These are phyloP conservation scores for Agapanthus africanus DNA, from an alignment of 106 monocot species.

Conservation along the genomic window DNA sequence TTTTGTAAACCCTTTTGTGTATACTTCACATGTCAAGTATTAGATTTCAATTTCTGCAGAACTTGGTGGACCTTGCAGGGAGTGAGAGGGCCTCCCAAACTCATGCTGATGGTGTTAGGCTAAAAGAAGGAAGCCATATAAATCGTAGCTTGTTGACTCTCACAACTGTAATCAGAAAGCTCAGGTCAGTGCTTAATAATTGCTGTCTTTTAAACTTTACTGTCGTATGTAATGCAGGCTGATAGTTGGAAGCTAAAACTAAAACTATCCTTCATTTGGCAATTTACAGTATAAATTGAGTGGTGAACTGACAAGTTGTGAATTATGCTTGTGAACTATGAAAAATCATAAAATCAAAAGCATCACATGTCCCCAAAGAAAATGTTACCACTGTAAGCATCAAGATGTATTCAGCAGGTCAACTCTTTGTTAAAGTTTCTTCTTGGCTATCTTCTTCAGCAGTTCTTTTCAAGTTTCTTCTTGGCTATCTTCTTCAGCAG, in stretches of 20 bases:
- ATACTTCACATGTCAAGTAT: background rate
- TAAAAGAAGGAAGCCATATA: constrained; percentile 98
- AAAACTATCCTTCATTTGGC: background rate
- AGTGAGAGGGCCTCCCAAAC: constrained; percentile 94
- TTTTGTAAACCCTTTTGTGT: background rate
- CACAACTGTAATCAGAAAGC: constrained; percentile 94
- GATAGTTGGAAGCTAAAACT: background rate
- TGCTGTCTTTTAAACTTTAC: too few relatives aligned
- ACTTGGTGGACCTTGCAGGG: constrained; percentile 97
- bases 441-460: background rate
- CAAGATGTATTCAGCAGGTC: background rate
- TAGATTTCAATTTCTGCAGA: constrained; percentile 40
- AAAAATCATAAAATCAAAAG: background rate
- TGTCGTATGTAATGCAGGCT: too few relatives aligned
- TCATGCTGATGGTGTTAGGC: constrained; percentile 77
- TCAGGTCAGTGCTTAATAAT: constrained; percentile 43
- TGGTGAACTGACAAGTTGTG: too few relatives aligned
- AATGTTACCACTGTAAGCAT: background rate
- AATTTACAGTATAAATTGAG: background rate
- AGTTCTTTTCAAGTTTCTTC: background rate
- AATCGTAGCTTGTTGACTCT: constrained; percentile 90
- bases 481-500: background rate
- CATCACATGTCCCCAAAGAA: background rate
- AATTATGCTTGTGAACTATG: too few relatives aligned
- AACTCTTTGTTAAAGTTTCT: background rate